phyloP scores from a whole-genome alignment of 345 rosid species.

The Eucalyptus leucophloia region DNA sequence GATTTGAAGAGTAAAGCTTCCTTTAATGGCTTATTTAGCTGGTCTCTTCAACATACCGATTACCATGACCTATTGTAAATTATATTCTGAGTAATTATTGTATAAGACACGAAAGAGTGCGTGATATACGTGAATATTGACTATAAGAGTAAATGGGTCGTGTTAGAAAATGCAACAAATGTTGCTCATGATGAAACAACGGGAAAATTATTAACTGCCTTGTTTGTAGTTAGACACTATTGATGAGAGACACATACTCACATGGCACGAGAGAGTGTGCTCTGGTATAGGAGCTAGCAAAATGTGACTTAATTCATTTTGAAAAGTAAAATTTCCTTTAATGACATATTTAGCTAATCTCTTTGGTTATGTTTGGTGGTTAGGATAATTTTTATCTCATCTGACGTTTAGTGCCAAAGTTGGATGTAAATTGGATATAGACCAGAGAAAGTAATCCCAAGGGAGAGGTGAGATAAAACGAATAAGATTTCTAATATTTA shows the following conservation, averaged over 20 bases:
- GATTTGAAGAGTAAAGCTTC: not conserved
- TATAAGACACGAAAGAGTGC: not conserved
- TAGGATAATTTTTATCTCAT: no score
- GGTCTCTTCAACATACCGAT: accelerated
- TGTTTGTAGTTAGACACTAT: not conserved
- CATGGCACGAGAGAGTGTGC: not conserved
- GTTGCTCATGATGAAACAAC: not conserved
- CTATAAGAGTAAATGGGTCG: not conserved
- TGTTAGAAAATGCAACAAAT: not conserved
- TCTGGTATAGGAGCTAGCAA: not conserved
- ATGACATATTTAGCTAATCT: not conserved
- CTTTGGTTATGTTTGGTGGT: not conserved
- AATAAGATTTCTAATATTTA: accelerated
- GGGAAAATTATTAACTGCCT: not conserved
- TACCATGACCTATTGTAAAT: no score
- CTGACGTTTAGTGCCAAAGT: accelerated
- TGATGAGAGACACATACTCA: not conserved
- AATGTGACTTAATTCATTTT: not conserved
- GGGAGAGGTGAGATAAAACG: accelerated
- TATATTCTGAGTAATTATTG: not conserved
- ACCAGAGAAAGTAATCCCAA: accelerated
- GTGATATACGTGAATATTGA: not conserved
- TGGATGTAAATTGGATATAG: no score
- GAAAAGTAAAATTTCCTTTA: not conserved
- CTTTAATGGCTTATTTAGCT: not conserved